Conservation (phyloP, 208 protist species). For the Spongospora subterranea region DNA sequence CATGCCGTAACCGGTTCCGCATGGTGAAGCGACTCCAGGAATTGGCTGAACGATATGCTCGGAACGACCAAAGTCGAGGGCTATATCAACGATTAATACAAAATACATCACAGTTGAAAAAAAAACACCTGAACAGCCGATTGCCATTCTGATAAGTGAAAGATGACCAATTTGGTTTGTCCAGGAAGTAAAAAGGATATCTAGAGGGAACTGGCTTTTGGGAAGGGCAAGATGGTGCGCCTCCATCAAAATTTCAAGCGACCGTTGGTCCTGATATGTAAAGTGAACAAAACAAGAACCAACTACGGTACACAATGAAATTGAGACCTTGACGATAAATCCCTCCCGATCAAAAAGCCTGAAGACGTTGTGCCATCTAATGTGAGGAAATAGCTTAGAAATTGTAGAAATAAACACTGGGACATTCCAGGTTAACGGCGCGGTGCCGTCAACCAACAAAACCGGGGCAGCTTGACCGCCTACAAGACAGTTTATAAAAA, state of each 20-base stretch:
- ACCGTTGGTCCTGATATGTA: conserved; percentile 66
- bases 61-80: conserved; percentile 75
- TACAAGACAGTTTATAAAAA: neutral
- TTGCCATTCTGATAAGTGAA: conserved; percentile 73
- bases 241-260: conserved; percentile 72
- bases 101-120: neutral
- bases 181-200: conserved; percentile 74
- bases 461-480: no score
- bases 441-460: neutral
- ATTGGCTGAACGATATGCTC: conserved; percentile 71
- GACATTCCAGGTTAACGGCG: conserved; percentile 31
- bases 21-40: conserved; percentile 68
- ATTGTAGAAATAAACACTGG: conserved; percentile 58
- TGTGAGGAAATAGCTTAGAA: neutral
- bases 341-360: conserved; percentile 73
- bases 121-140: neutral
- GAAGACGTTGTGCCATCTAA: conserved; percentile 56
- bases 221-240: conserved; percentile 63
- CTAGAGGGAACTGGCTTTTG: conserved; percentile 66
- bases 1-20: conserved; percentile 25
- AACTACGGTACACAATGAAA: neutral
- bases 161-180: conserved; percentile 75
- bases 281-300: neutral
- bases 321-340: conserved; percentile 65
- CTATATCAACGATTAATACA: neutral